Conservation (phyloP, 768 basidiomycete genomes). For the Naganishia antarctica region DNA sequence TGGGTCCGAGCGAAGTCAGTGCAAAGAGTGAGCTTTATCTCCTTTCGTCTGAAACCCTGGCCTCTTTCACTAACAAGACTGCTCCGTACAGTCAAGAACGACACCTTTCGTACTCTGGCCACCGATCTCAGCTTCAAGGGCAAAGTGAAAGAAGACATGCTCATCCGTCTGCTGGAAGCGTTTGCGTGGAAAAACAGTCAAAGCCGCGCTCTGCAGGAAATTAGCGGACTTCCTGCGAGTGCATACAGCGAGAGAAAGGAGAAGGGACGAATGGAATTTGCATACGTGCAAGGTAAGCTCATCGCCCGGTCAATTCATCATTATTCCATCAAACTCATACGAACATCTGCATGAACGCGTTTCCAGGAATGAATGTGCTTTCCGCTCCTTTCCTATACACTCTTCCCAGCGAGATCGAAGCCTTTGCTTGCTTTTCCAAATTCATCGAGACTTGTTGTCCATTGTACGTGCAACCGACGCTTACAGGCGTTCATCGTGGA, state of each 20-base stretch:
- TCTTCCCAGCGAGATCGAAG: slow-evolving; percentile 96
- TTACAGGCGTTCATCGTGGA: slow-evolving; percentile 92
- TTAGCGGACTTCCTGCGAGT: not conserved
- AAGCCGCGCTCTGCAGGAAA: not conserved
- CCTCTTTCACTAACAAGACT: slow-evolving; percentile 51
- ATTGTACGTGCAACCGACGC: slow-evolving; percentile 90
- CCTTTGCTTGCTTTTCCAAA: slow-evolving; percentile 90
- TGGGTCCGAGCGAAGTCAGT: slow-evolving; percentile 45
- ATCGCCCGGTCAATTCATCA: not conserved
- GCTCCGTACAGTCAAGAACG: slow-evolving; percentile 65
- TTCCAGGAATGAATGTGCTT: slow-evolving; percentile 83
- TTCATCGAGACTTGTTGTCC: slow-evolving; percentile 95
- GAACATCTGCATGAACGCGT: not conserved
- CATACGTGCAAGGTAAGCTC: slow-evolving; percentile 74
- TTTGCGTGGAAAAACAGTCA: slow-evolving; percentile 82
- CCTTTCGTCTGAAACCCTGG: slow-evolving; percentile 19
- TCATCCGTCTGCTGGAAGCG: slow-evolving; percentile 90
- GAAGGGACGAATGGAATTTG: slow-evolving; percentile 59
- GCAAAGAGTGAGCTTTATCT: slow-evolving; percentile 44
- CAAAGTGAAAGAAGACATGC: slow-evolving; percentile 92
- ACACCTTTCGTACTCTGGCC: slow-evolving; percentile 91
- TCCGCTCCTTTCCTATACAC: slow-evolving; percentile 96
- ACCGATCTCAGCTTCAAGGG: slow-evolving; percentile 98
- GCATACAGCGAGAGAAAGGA: slow-evolving; percentile 30
- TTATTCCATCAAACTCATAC: not conserved